Percentiles rank a stretch among this genome's conserved stretches.
Evolutionary conservation across 768 basidiomycete species (phyloP).

Genomic region (Phallus indusiatus): DNA sequence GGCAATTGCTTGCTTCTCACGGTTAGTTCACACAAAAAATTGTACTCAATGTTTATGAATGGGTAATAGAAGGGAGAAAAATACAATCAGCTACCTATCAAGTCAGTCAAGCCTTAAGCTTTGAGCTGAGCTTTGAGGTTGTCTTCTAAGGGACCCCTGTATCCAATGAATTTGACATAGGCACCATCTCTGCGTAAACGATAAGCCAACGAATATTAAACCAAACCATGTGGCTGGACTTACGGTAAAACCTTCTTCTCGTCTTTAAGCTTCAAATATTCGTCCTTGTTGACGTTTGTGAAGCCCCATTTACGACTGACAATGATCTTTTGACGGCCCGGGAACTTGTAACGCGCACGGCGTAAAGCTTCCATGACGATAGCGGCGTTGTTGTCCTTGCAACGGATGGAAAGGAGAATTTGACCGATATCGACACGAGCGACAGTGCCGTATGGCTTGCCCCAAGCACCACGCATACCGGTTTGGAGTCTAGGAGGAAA

Average conservation of each 20-base stretch:
- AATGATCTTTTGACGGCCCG: slow-evolving; percentile 96
- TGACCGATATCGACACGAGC: slow-evolving; percentile 97
- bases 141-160: slow-evolving; percentile 74
- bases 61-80: neutral
- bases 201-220: slow-evolving; percentile 8
- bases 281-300: slow-evolving; percentile 85
- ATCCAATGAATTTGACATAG: slow-evolving; percentile 88
- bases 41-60: neutral
- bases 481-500: slow-evolving; percentile 60
- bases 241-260: slow-evolving; percentile 85
- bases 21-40: neutral
- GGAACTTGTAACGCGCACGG: slow-evolving; percentile 98
- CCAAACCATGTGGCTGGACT: slow-evolving; percentile 24
- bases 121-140: slow-evolving; percentile 80
- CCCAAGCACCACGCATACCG: slow-evolving; percentile 99
- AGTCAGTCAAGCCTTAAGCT: slow-evolving; percentile 34
- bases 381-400: slow-evolving; percentile 77
- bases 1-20: slow-evolving; percentile 7
- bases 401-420: slow-evolving; percentile 85
- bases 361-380: slow-evolving; percentile 96
- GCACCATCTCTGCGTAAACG: slow-evolving; percentile 66
- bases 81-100: neutral
- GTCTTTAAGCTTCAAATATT: slow-evolving; percentile 81
- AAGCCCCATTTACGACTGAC: slow-evolving; percentile 99
- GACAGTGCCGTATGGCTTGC: slow-evolving; percentile 94